Evolutionary conservation across 2,329 filamentous ascomycete genomes (phyloP).

Genomic region (Penicillium sp.): DNA sequence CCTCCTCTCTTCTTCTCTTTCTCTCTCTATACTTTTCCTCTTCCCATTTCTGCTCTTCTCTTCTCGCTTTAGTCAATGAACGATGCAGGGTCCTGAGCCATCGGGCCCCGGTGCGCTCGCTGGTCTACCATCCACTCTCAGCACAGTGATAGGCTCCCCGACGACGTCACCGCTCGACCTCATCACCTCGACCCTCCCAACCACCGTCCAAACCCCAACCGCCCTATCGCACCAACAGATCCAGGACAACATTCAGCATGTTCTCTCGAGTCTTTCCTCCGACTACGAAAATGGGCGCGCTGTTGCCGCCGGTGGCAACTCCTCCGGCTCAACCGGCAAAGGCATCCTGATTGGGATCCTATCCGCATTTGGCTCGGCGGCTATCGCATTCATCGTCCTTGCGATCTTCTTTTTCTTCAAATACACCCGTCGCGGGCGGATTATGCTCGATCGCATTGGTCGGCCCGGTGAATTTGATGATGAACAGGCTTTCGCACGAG

Average conservation of each 20-base stretch:
- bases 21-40: background rate
- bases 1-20: constrained; percentile 2
- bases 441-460: constrained; percentile 90
- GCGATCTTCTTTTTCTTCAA: constrained; percentile 90
- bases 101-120: constrained; percentile 41
- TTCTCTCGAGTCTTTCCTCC: constrained; percentile 31
- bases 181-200: constrained; percentile 15
- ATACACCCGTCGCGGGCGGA: constrained; percentile 84
- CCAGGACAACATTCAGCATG: constrained; percentile 45
- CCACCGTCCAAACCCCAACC: constrained; percentile 14
- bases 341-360: constrained; percentile 94
- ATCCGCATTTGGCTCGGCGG: constrained; percentile 89
- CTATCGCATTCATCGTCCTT: constrained; percentile 78
- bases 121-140: constrained; percentile 40
- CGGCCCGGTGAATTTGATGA: constrained; percentile 96
- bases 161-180: constrained; percentile 32
- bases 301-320: constrained; percentile 43
- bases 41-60: constrained; percentile 1
- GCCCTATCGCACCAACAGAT: constrained; percentile 25
- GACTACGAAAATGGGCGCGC: constrained; percentile 26
- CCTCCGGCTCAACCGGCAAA: constrained; percentile 62
- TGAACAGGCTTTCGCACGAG: constrained; percentile 89
- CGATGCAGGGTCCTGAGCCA: constrained; percentile 43
- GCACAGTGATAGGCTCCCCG: constrained; percentile 35
- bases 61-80: constrained; percentile 35